Evolutionary conservation across 2,329 filamentous ascomycete species (phyloP), one percentile per base, ranked within the genome.

Genomic region (Trichoderma sp.): DNA sequence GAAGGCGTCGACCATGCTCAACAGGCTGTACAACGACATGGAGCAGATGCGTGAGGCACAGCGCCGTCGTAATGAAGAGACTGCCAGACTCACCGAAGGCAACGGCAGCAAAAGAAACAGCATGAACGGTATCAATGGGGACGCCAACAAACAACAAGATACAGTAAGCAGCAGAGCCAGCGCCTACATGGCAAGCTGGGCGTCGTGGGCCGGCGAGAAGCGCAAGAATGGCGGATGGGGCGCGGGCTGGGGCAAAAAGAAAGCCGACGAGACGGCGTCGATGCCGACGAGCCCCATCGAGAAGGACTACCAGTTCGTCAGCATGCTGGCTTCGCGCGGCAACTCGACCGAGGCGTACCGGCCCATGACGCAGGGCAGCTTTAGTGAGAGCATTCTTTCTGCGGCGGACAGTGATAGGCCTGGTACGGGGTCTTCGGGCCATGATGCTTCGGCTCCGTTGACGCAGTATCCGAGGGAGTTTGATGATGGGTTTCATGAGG

Each of bases 1-100:
- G 77, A 97, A 95, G 82, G 93, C 97, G 1, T 94, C 92, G 23
- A 92, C 90, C 5, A 91, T 96, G 47, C 93, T 98, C 81, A 97
- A 92, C 80, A 94, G 90, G 77, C 85, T 98, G 32, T 98, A 97
- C 85, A 89, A 93, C 0, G 95, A 98, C 76, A 93, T 98, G 82
- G 95, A 98, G 81, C 78, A 79, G 80, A 81, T 86, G 77, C 77
- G 84, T 68, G 82, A 87, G 79, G 80, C 85, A 74, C 79, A 87
- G 74, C 72, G 84, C 47, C 75, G 83, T 70, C 76, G 85, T 50
- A 76, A 79, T 63, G 77, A 88, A 74, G 78, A 86, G 76, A 78
- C 77, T 76, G 69, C 70, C 55, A 67, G 68, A 73, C 30, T 57
- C 69, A 55, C 61, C 67, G 66, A 62, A 23, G 57, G 34, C 57